Evolutionary conservation across 2,329 filamentous ascomycete genomes (phyloP).

Genomic region (Aspergillus novofumigatus): DNA sequence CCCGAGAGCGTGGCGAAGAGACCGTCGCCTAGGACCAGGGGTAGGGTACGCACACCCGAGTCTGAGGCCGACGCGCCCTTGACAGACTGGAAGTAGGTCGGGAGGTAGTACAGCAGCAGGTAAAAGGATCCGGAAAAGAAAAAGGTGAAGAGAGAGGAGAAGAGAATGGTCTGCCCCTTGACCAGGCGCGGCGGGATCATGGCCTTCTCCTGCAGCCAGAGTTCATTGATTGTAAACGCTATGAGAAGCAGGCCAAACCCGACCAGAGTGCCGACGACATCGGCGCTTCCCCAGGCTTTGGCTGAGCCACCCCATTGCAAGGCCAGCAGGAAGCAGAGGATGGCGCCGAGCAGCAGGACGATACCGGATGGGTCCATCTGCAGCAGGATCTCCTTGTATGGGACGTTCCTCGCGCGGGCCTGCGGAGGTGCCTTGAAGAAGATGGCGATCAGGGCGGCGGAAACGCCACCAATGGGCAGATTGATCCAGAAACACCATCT

Average conservation of each 20-base stretch:
- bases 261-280: constrained; percentile 45
- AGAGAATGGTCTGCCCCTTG: constrained; percentile 7
- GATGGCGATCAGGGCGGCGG: constrained; percentile 19
- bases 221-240: constrained; percentile 35
- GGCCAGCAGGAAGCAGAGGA: constrained; percentile 43
- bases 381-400: constrained; percentile 32
- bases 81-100: neutral
- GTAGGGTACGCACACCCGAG: neutral
- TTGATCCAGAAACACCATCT: constrained; percentile 42
- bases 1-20: neutral
- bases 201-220: constrained; percentile 38
- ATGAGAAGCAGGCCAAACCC: constrained; percentile 38
- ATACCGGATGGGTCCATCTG: constrained; percentile 46
- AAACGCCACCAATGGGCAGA: constrained; percentile 20
- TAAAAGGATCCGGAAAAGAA: neutral
- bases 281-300: constrained; percentile 34
- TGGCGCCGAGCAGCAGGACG: constrained; percentile 35
- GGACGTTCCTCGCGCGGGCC: neutral
- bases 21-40: neutral
- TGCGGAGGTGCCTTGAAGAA: constrained; percentile 23
- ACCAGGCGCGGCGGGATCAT: constrained; percentile 37
- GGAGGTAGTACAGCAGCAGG: neutral
- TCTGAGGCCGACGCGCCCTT: neutral
- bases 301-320: constrained; percentile 44
- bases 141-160: neutral